Percentiles rank a stretch among this genome's conserved stretches.
Conservation (phyloP, 2,329 filamentous ascomycete genomes). For the Dothistroma pini region DNA sequence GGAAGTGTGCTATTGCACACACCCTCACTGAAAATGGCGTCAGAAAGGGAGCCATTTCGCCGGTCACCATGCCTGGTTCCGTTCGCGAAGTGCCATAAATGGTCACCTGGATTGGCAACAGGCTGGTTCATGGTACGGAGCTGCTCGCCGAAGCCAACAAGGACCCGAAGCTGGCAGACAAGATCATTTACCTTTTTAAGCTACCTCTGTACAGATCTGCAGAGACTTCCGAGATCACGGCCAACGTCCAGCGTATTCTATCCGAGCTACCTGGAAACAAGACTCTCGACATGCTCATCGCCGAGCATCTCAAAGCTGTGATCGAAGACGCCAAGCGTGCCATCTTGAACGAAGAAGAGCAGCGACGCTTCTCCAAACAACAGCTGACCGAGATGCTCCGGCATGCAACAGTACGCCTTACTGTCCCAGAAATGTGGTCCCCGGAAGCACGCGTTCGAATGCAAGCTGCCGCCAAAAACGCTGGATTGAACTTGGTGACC, state of each 20-base stretch:
- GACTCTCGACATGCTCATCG: conserved; percentile 9
- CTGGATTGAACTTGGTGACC: conserved; percentile 8
- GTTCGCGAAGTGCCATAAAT: conserved; percentile 3
- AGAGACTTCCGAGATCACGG: not conserved
- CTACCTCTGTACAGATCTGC: conserved; percentile 3
- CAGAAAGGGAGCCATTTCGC: no score
- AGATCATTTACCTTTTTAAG: conserved; percentile 12
- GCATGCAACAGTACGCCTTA: conserved; percentile 7
- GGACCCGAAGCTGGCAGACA: conserved; percentile 2
- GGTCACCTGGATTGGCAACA: conserved; percentile 9
- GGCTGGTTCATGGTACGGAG: conserved; percentile 11
- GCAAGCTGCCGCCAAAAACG: conserved; percentile 14
- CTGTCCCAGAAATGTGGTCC: conserved; percentile 16
- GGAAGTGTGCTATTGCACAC: no score
- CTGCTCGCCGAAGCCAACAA: conserved; percentile 8
- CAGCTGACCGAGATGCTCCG: conserved; percentile 3
- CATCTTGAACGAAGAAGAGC: no score
- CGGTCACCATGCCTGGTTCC: no score
- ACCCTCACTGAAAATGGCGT: no score
- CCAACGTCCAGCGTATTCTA: not conserved
- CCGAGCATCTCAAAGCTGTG: conserved; percentile 10
- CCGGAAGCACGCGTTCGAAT: conserved; percentile 10
- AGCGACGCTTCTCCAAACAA: no score
- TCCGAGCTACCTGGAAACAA: conserved; percentile 5
- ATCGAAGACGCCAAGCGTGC: no score